Percentiles rank a stretch among this genome's conserved stretches.
Conservation (phyloP, 2,329 filamentous ascomycete genomes). For the Colletotrichum sansevieriae region DNA sequence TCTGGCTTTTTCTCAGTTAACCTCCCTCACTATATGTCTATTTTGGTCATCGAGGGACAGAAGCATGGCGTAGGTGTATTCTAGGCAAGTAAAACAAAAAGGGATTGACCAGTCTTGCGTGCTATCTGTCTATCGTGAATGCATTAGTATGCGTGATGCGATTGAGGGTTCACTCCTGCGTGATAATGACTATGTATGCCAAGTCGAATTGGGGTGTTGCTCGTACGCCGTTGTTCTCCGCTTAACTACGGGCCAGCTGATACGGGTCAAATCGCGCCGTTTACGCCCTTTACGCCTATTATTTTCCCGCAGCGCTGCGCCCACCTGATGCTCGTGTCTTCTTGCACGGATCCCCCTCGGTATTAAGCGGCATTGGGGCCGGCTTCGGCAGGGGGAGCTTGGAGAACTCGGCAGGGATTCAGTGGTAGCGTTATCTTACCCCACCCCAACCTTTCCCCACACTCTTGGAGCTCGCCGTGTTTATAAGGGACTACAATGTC, state of each 20-base stretch:
- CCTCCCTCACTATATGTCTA: slow-evolving; percentile 35
- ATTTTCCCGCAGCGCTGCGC: slow-evolving; percentile 18
- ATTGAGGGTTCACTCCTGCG: no score
- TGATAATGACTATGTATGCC: neutral
- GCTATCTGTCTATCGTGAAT: no score
- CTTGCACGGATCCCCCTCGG: slow-evolving; percentile 36
- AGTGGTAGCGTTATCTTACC: slow-evolving; percentile 31
- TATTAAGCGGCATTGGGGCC: slow-evolving; percentile 42
- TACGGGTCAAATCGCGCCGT: slow-evolving; percentile 18
- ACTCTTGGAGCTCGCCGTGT: slow-evolving; percentile 37
- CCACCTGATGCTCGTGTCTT: slow-evolving; percentile 12
- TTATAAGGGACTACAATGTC: slow-evolving; percentile 41
- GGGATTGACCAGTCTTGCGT: slow-evolving; percentile 25
- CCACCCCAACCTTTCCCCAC: slow-evolving; percentile 41
- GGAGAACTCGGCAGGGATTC: slow-evolving; percentile 26
- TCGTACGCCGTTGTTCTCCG: slow-evolving; percentile 5
- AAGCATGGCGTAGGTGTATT: slow-evolving; percentile 42
- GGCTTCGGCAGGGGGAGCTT: slow-evolving; percentile 31
- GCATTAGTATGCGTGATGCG: no score
- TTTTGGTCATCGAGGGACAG: slow-evolving; percentile 36
- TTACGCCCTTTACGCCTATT: slow-evolving; percentile 35
- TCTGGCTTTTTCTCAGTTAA: slow-evolving; percentile 34
- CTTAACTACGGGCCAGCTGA: slow-evolving; percentile 27
- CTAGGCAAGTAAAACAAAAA: slow-evolving; percentile 31
- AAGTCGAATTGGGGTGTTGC: neutral